phyloP scores from a whole-genome alignment of 441 rosid genomes.

The Pelargonium myrrhifolium region DNA sequence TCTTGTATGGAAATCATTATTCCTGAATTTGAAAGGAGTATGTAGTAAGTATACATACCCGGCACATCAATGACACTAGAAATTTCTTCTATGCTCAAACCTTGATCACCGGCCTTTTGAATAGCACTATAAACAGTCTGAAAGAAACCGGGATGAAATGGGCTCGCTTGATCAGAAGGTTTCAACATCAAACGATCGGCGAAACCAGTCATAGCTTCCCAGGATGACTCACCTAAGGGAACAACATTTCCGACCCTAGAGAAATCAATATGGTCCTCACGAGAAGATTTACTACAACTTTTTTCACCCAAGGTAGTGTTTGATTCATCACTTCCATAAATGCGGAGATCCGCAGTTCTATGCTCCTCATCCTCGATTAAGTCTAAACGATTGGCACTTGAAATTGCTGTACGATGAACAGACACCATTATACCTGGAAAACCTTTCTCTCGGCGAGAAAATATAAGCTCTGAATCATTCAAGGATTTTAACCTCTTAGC shows the following conservation, averaged over 20 bases:
- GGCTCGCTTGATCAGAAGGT: constrained; percentile 30
- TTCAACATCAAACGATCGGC: constrained; percentile 40
- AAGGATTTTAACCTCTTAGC: constrained; percentile 56
- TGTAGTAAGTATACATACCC: constrained; percentile 27
- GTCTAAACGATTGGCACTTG: constrained; percentile 38
- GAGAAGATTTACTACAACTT: constrained; percentile 26
- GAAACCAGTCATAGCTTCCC: constrained; percentile 69
- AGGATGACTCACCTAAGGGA: constrained; percentile 43
- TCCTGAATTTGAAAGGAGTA: constrained; percentile 6
- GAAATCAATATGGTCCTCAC: constrained; percentile 33
- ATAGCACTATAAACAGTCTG: constrained; percentile 47
- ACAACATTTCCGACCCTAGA: constrained; percentile 28
- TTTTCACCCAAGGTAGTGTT: constrained; percentile 23
- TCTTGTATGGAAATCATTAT: constrained; percentile 5
- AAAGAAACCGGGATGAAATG: constrained; percentile 42
- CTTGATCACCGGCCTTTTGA: constrained; percentile 91
- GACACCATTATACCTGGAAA: constrained; percentile 76
- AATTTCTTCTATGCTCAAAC: constrained; percentile 62
- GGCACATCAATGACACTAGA: constrained; percentile 37
- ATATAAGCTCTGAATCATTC: constrained; percentile 54
- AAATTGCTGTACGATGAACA: constrained; percentile 40
- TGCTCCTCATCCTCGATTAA: constrained; percentile 41
- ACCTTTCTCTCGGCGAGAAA: constrained; percentile 85
- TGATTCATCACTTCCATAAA: constrained; percentile 28
- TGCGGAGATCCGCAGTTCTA: constrained; percentile 16